Base-by-base conservation (phyloP, 2,329 filamentous ascomycete genomes). In the Colletotrichum camelliae region DNA sequence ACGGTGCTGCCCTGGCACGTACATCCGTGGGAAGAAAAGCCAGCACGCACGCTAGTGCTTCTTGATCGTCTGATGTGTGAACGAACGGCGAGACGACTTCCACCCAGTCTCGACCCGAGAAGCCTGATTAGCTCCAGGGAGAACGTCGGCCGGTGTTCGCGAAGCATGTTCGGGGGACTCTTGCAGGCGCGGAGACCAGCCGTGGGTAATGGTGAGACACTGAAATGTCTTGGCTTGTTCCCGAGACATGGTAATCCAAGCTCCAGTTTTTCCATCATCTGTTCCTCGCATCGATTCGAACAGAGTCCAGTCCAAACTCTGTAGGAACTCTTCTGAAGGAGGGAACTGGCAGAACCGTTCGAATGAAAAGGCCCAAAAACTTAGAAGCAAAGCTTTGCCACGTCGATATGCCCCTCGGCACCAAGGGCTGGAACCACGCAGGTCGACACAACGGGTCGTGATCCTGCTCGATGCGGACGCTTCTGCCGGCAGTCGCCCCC, bases 181-280 rank as follows among this genome's bases (percentile, higher is more conserved):
- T 35, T 72, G 69, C 62, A 62, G 18, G 62, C 55, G 72, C 73
- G 69, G 73, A 75, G 61, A 67, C 61, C 39, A 72, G 62, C 69
- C 64, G 70, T 71, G 9, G 62, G 58, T 73, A 5, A 75, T 75
- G 73, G 73, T 75, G 73, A 75, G 73, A 75, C 73, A 68, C 37
- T 21, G 31, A 64, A 9, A 39, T 64, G 64, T 65, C 73, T 73
- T 75, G 70, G 73, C 70, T 65, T 35, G 57, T 48, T 65, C 58
- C 70, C 73, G 57, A 75, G 48, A 58, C 70, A 60, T 73, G 73
- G 73, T 39, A 64, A 65, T 60, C 57, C 58, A 68, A 29, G 64
- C 58, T 65, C 58, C 62, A 65, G 39, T 64, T 73, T 73, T 73
- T 48, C 64, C 69, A 73, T 64, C 64, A 60, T 65, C 24, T 58